Evolutionary conservation across 805 yeast species (phyloP).

Genomic region (Komagataella pseudopastoris): DNA sequence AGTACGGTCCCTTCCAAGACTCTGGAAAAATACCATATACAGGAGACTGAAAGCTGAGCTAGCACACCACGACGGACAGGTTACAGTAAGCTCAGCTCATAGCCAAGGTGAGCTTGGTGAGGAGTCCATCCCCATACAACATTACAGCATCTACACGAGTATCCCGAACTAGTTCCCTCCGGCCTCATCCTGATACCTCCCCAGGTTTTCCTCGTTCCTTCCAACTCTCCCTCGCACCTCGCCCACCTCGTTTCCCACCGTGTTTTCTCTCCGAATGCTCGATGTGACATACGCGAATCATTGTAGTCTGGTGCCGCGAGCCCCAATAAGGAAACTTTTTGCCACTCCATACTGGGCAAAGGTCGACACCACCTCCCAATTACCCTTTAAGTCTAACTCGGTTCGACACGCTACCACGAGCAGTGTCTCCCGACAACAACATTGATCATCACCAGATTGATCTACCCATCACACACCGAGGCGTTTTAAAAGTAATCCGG

Average conservation of each 20-base stretch:
- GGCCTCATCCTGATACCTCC: not conserved
- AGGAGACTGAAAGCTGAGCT: slow-evolving; percentile 1
- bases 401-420: not conserved
- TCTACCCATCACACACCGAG: not conserved
- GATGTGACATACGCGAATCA: not conserved
- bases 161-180: not conserved
- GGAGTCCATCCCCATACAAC: not conserved
- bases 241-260: not conserved
- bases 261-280: not conserved
- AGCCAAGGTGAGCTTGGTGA: not conserved
- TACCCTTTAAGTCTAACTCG: not conserved
- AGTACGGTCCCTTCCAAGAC: slow-evolving; percentile 38
- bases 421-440: not conserved
- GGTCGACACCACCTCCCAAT: not conserved
- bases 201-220: not conserved
- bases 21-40: slow-evolving; percentile 41
- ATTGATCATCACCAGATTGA: not conserved
- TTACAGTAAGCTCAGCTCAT: not conserved
- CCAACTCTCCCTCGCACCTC: not conserved
- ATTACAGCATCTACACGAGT: no score
- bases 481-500: not conserved
- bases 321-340: not conserved
- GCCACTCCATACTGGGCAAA: not conserved
- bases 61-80: not conserved
- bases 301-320: not conserved